A percentile compares a stretch with the other conserved stretches of the same genome.
Conservation (phyloP, 495 filamentous ascomycete species). For the Penicillium longicatenatum region DNA sequence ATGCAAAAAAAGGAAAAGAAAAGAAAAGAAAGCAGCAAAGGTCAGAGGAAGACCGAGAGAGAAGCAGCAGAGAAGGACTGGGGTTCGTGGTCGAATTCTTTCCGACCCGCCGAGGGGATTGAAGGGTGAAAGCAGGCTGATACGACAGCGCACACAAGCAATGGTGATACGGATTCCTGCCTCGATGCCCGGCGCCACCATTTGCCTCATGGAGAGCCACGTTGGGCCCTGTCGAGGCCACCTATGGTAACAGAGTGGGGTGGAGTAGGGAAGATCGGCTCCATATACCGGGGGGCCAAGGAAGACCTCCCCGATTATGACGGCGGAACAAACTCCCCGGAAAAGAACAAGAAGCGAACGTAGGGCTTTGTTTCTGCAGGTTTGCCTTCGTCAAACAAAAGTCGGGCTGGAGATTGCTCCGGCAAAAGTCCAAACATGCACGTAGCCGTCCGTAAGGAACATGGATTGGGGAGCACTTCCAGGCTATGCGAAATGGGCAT, state of each 20-base stretch:
- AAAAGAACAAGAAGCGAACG: constrained; percentile 12
- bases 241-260: constrained; percentile 20
- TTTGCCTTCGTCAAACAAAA: constrained; percentile 34
- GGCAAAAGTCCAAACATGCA: constrained; percentile 32
- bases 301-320: constrained; percentile 25
- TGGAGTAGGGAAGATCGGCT: constrained; percentile 10
- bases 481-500: constrained; percentile 15
- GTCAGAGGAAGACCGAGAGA: background rate
- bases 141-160: constrained; percentile 34
- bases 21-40: constrained; percentile 3
- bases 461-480: constrained; percentile 23
- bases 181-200: constrained; percentile 29
- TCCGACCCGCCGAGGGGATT: constrained; percentile 30
- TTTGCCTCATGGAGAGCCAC: constrained; percentile 32
- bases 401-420: constrained; percentile 27
- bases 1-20: constrained; percentile 2
- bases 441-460: constrained; percentile 32
- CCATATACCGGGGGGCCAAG: constrained; percentile 17
- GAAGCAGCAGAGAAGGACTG: constrained; percentile 20
- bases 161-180: constrained; percentile 36
- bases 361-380: constrained; percentile 33
- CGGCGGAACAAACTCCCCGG: constrained; percentile 19
- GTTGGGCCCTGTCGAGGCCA: constrained; percentile 30
- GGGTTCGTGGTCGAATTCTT: constrained; percentile 30
- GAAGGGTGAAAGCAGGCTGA: constrained; percentile 26